A percentile compares a stretch with the other conserved stretches of the same genome.
These are phyloP conservation scores for Chrysanthemum makinoi DNA, from an alignment of 129 eudicot species.

Conservation along the genomic window DNA sequence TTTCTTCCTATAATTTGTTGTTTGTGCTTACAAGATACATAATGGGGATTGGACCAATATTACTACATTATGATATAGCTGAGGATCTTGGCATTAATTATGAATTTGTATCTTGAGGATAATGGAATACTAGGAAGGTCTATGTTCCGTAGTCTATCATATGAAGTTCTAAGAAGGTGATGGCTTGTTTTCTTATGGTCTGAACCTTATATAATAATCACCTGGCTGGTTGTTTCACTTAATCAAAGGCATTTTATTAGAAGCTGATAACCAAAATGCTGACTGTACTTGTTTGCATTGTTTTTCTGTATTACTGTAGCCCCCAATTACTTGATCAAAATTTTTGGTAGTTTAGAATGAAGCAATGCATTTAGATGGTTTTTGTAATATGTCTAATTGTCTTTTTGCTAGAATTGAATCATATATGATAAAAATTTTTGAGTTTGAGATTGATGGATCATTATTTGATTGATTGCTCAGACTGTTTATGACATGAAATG, in stretches of 20 bases:
- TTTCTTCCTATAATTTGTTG: not conserved
- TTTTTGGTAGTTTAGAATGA: not conserved
- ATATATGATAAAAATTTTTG: not conserved
- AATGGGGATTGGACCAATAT: not conserved
- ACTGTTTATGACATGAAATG: not conserved
- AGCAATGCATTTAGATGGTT: not conserved
- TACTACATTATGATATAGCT: not conserved
- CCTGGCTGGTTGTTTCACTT: too few relatives aligned
- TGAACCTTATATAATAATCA: too few relatives aligned
- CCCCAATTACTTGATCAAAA: not conserved
- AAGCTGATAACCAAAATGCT: too few relatives aligned
- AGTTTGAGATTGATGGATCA: conserved; percentile 7
- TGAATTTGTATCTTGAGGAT: not conserved
- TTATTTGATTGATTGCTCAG: conserved; percentile 2
- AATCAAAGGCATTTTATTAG: too few relatives aligned
- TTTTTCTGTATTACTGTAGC: not conserved
- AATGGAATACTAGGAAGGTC: not conserved
- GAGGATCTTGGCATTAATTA: not conserved
- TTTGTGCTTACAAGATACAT: conserved; percentile 6
- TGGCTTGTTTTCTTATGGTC: too few relatives aligned
- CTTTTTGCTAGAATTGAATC: too few relatives aligned
- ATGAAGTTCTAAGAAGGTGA: too few relatives aligned
- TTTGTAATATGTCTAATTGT: not conserved
- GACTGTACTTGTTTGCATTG: too few relatives aligned
- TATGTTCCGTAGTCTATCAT: too few relatives aligned